Conservation (phyloP, 192 early-diverging fungal genomes). For the Mortierella hygrophila region DNA sequence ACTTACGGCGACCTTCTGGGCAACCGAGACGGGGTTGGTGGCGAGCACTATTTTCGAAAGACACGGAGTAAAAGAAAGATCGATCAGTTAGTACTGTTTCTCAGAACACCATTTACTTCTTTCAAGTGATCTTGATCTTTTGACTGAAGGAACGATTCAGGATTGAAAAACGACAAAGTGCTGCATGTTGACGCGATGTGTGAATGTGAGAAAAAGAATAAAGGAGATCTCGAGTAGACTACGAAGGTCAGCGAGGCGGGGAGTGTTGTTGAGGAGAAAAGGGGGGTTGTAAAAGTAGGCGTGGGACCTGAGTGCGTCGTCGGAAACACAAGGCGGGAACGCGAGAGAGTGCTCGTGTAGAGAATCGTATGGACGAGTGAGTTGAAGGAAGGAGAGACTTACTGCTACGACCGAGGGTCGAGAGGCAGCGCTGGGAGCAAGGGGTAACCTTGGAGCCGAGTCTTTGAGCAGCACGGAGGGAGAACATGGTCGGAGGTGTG, state of each 20-base stretch:
- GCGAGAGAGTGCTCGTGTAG: neutral
- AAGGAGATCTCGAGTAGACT: neutral
- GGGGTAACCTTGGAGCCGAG: slow-evolving; percentile 48
- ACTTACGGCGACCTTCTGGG: slow-evolving; percentile 56
- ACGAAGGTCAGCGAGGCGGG: neutral
- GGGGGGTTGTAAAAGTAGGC: neutral
- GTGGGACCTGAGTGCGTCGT: neutral
- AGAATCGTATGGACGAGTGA: too few relatives aligned
- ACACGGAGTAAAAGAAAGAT: neutral
- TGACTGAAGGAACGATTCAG: neutral
- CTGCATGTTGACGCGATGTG: neutral
- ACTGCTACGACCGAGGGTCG: slow-evolving; percentile 57
- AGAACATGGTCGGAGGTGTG: slow-evolving; percentile 40
- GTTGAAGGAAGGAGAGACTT: slow-evolving; percentile 12
- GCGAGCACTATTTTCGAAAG: slow-evolving; percentile 39
- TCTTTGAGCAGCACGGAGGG: slow-evolving; percentile 49
- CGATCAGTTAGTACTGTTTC: neutral
- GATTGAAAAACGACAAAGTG: neutral
- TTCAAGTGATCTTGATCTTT: neutral
- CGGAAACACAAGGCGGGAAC: neutral
- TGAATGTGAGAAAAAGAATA: neutral
- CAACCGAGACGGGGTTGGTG: slow-evolving; percentile 48
- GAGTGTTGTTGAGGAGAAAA: neutral
- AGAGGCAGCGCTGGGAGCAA: slow-evolving; percentile 55
- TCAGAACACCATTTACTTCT: neutral